phyloP scores from a whole-genome alignment of 176 grass and related monocot species.

The Carex pumila region DNA sequence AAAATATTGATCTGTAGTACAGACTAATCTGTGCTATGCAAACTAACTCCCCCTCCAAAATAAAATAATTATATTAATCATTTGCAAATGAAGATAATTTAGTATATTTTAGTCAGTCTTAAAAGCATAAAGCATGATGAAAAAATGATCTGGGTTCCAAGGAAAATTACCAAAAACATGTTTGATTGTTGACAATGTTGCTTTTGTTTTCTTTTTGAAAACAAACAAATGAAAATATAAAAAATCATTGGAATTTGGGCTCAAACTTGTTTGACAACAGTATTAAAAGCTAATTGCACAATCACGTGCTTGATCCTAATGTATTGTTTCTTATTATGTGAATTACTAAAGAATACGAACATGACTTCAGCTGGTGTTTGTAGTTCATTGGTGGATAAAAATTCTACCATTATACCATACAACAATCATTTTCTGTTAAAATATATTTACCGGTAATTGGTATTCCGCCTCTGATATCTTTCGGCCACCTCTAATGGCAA shows the following conservation, averaged over 20 bases:
- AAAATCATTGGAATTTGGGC: background rate
- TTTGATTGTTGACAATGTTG: background rate
- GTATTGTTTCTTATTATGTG: background rate
- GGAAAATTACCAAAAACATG: background rate
- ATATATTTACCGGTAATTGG: slow-evolving; percentile 65
- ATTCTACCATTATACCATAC: background rate
- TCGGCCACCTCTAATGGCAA: slow-evolving; percentile 88
- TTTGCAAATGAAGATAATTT: background rate
- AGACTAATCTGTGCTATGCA: no score
- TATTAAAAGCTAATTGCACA: no score
- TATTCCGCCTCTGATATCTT: slow-evolving; percentile 44
- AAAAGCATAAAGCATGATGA: background rate
- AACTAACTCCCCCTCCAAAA: background rate
- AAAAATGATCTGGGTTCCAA: background rate
- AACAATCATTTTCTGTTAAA: background rate
- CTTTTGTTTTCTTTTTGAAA: slow-evolving; percentile 12
- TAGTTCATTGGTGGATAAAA: background rate
- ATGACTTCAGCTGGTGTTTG: background rate
- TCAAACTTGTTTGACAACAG: background rate
- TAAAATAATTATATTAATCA: background rate
- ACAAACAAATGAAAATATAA: background rate
- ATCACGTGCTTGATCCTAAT: background rate
- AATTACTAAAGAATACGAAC: background rate
- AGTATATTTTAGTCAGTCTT: slow-evolving; percentile 2
- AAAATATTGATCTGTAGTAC: no score